Base-by-base conservation (phyloP, 1,139 yeast genomes). In the Hemisphaericaspora xylofermentans region DNA sequence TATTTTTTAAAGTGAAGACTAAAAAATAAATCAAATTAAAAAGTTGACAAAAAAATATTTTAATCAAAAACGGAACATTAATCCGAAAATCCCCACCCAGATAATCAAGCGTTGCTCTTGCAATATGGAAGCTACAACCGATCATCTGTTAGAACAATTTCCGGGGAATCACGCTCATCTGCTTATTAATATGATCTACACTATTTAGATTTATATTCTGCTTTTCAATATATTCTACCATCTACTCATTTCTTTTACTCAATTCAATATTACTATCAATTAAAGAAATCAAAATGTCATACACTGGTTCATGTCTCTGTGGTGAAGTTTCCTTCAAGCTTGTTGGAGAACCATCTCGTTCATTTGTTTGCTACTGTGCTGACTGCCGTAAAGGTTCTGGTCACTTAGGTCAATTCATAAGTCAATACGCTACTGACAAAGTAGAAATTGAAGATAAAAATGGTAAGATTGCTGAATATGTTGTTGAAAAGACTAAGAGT, bases 341-440 rank as follows among this genome's bases (percentile, higher is more conserved):
- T 10, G 33, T 22, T 10, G 48, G 50, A 13, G 36, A 44, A n/a
- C 58, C 62, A 17, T 38, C 31, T 10, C 40, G 33, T 17, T 44
- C 43, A 13, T 39, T 52, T 12, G 38, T 48, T 4, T 58, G 63
- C 43, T 57, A 46, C 41, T 58, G 63, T 39, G n/a, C 38, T 9
- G 61, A 58, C 37, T 58, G 63, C 42, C 50, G 63, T 27, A 58
- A 58, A 44, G 54, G 52, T 28, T 52, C 61, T 8, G 63, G 63
- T 10, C 53, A 55, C 39, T 43, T 56, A 21, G 61, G 61, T 7
- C 63, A 58, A 41, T 41, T 54, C 33, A 36, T 56, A 4, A 47
- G 54, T 10, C 41, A 42, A 24, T 54, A 45, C 27, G 29, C 47
- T 2, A 36, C 48, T 3, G 42, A 41, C 5, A 43, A 57, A 17